Base-by-base conservation (phyloP, 148 eudicot genomes). In the Polygonum aviculare region DNA sequence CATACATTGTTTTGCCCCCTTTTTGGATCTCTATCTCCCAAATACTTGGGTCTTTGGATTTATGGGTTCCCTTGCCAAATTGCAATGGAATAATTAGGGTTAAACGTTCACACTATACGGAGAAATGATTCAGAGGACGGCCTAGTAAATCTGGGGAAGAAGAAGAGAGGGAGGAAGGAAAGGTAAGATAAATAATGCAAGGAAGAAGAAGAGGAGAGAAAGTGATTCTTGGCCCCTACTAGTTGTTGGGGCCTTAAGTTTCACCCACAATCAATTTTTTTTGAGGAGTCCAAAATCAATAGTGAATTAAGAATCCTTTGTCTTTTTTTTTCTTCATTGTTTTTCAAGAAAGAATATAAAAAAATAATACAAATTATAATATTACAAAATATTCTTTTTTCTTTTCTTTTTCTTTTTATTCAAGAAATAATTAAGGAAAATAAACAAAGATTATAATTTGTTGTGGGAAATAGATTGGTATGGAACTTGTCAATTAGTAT, bases 1-100 rank as follows among this genome's bases (percentile, higher is more conserved):
- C 72, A 16, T 86, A 90, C 99, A 95, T 95, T 72, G 74, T 86
- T 52, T 15, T 11, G 7, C 51, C 67, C 7, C 7, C 1, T 44
- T 26, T 62, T n/a, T 31, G 63, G 31, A 26, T 26, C 31, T 26
- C 31, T 26, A 57, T 57, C 12, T n/a, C 63, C 63, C 63, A 8
- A 57, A 57, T n/a, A 6, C 63, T 57, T 15, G 18, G 55, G n/a
- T 16, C n/a, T 16, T 50, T 50, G 18, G 3, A 26, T 26, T 14
- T 50, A 1, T 50, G 15, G 14, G 3, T 16, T 16, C 55, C 60
- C 10, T 54, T 54, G 60, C 60, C 26, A 18, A 54, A 54, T 54
- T 54, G 60, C 60, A 54, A 14, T 44, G 38, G 38, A 67, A 67
- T 26, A 26, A 67, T 67, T 36, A 67, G 72, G 72, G 72, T 18